Base-by-base conservation (phyloP, 345 rosid species). In the Pugionium cornutum region DNA sequence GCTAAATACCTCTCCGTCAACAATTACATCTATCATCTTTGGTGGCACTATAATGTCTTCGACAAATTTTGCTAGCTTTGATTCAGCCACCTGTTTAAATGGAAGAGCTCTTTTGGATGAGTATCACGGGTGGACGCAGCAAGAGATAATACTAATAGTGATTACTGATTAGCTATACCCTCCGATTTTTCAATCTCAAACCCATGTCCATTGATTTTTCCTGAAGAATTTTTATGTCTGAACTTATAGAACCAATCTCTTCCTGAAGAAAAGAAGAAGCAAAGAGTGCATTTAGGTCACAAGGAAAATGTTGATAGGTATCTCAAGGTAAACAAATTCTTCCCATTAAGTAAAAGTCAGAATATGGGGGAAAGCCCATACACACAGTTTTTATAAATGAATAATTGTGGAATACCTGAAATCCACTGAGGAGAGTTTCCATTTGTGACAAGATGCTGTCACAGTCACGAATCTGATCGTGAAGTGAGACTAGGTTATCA, bases 201-300 rank as follows among this genome's bases (percentile, higher is more conserved):
- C 99, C 97, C 97, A 94, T 94, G 80, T 94, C 99, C 99, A 94
- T 94, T 36, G 97, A 94, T 75, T 91, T 90, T 82, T 94, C 99
- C 73, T 94, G 97, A 58, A 94, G 97, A 76, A 90, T 79, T 67
- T 90, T 94, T 39, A 94, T 94, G 83, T 94, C 97, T 40, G 96
- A 90, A 77, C 99, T 88, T 74, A 94, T 94, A 60, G 97, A 90
- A 71, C 97, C 97, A 76, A 94, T 94, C 82, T 88, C 97, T 72
- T 76, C 82, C 97, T 94, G 77, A 58, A 49, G 54, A 60, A 61
- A 54, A 51, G 44, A 43, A 60, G 43, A 67, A 34, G 40, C 56
- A 75, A 5, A 72, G 58, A 66, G 33, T 6, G 11, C 29, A 57
- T 9, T 64, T 43, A 63, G 26, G 64, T 46, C 54, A 52, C 33